phyloP scores from a whole-genome alignment of 768 basidiomycete species.

The Boletellus ananiceps region DNA sequence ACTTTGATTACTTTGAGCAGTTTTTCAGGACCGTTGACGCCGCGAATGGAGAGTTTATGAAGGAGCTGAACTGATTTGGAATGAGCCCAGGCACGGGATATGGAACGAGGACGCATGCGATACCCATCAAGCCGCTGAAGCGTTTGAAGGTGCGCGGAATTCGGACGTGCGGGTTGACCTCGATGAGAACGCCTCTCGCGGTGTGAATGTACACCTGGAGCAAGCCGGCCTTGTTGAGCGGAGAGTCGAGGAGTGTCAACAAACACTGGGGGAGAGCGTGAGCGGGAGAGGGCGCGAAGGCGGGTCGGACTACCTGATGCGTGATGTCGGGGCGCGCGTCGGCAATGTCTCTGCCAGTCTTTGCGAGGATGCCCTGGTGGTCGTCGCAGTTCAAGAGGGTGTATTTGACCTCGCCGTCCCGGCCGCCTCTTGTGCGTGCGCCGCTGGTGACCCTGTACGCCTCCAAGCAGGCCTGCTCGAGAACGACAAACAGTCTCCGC shows the following conservation, averaged over 20 bases:
- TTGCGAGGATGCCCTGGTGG: slow-evolving; percentile 97
- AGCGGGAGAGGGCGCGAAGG: neutral
- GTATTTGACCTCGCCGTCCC: slow-evolving; percentile 84
- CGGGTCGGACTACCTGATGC: slow-evolving; percentile 67
- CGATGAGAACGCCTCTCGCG: slow-evolving; percentile 91
- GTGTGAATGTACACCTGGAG: slow-evolving; percentile 99
- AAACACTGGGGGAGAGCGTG: slow-evolving; percentile 66
- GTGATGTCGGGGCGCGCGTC: slow-evolving; percentile 99
- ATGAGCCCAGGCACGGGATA: slow-evolving; percentile 2
- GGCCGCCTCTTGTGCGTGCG: slow-evolving; percentile 45
- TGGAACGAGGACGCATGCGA: neutral
- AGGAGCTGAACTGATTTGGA: slow-evolving; percentile 79
- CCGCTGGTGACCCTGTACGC: slow-evolving; percentile 80
- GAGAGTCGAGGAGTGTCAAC: slow-evolving; percentile 93
- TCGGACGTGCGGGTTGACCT: slow-evolving; percentile 96
- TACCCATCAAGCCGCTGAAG: slow-evolving; percentile 98
- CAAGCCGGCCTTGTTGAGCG: slow-evolving; percentile 93
- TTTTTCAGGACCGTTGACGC: slow-evolving; percentile 96
- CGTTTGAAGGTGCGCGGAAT: slow-evolving; percentile 99
- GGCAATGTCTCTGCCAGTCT: slow-evolving; percentile 96
- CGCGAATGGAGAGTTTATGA: slow-evolving; percentile 92
- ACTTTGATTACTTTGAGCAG: slow-evolving; percentile 96
- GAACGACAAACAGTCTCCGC: slow-evolving; percentile 80
- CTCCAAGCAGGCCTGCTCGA: slow-evolving; percentile 94
- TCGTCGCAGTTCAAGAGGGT: slow-evolving; percentile 97